A percentile compares a stretch with the other conserved stretches of the same genome.
phyloP scores from a whole-genome alignment of 2,329 filamentous ascomycete species.

The Cercospora sp. region DNA sequence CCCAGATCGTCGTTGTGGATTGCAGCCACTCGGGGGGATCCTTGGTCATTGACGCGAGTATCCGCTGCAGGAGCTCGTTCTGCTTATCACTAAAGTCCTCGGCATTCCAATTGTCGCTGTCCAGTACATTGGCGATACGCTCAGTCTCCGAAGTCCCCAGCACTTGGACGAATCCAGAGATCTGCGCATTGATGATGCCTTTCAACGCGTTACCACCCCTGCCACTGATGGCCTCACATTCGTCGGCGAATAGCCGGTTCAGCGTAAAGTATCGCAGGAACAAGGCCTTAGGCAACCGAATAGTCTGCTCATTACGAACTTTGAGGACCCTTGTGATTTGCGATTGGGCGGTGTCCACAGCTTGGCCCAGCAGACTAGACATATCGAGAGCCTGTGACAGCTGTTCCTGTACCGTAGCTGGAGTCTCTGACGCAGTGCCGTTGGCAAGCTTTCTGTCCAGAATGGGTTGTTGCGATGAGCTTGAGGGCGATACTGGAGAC shows the following conservation, averaged over 20 bases:
- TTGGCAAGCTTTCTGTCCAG: constrained; percentile 46
- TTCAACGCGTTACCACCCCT: constrained; percentile 74
- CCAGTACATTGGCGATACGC: constrained; percentile 72
- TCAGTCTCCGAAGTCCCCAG: constrained; percentile 73
- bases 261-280: constrained; percentile 82
- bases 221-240: constrained; percentile 82
- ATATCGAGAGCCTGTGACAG: constrained; percentile 75
- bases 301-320: constrained; percentile 73
- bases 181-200: constrained; percentile 77
- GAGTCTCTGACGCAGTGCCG: constrained; percentile 21
- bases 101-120: constrained; percentile 76
- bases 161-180: constrained; percentile 73
- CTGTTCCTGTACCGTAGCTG: constrained; percentile 61
- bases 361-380: constrained; percentile 74
- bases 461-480: constrained; percentile 38
- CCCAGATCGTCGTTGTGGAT: constrained; percentile 54
- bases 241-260: constrained; percentile 79
- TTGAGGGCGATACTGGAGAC: constrained; percentile 46
- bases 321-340: constrained; percentile 74
- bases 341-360: constrained; percentile 74
- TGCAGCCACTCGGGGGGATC: constrained; percentile 69
- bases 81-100: constrained; percentile 71
- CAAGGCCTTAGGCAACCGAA: constrained; percentile 64
- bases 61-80: constrained; percentile 60
- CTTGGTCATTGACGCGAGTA: constrained; percentile 69